These are phyloP conservation scores for Butyriboletus loyo DNA, from an alignment of 768 basidiomycete species.

Conservation along the genomic window DNA sequence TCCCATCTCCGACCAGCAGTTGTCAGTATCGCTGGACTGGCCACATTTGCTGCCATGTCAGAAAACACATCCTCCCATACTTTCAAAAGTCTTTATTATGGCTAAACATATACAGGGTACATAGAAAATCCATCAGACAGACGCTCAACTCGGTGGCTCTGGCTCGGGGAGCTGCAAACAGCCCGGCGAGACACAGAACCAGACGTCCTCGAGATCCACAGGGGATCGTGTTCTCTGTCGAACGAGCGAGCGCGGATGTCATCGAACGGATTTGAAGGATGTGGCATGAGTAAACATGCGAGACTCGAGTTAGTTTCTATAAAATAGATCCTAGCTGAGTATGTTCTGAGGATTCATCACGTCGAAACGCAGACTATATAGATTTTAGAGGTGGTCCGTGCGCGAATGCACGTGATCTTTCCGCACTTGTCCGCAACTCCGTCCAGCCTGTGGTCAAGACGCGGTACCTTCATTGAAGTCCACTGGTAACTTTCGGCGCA, in stretches of 20 bases:
- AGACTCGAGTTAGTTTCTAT: conserved; percentile 78
- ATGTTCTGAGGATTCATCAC: conserved; percentile 54
- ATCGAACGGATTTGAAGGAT: conserved; percentile 71
- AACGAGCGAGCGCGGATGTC: conserved; percentile 63
- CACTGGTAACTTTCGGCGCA: too few relatives aligned
- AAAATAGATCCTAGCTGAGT: conserved; percentile 80
- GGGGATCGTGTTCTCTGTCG: conserved; percentile 59
- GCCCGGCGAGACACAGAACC: conserved; percentile 34
- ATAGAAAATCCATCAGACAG: conserved; percentile 55
- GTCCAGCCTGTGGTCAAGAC: too few relatives aligned
- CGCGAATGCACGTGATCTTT: conserved; percentile 22
- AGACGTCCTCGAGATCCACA: conserved; percentile 63
- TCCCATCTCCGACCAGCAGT: too few relatives aligned
- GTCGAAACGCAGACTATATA: conserved; percentile 32
- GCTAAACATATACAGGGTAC: too few relatives aligned
- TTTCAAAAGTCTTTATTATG: too few relatives aligned
- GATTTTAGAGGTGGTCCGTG: conserved; percentile 34
- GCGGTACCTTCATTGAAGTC: too few relatives aligned
- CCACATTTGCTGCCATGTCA: too few relatives aligned
- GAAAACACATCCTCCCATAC: too few relatives aligned
- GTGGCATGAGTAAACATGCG: conserved; percentile 77
- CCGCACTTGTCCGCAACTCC: too few relatives aligned
- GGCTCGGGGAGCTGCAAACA: conserved; percentile 24
- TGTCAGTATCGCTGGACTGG: too few relatives aligned
- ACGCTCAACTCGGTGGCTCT: conserved; percentile 56